Percentiles rank a stretch among this genome's conserved stretches.
Evolutionary conservation across 192 early-diverging fungal species (phyloP).

Genomic region (Backusella sp.): DNA sequence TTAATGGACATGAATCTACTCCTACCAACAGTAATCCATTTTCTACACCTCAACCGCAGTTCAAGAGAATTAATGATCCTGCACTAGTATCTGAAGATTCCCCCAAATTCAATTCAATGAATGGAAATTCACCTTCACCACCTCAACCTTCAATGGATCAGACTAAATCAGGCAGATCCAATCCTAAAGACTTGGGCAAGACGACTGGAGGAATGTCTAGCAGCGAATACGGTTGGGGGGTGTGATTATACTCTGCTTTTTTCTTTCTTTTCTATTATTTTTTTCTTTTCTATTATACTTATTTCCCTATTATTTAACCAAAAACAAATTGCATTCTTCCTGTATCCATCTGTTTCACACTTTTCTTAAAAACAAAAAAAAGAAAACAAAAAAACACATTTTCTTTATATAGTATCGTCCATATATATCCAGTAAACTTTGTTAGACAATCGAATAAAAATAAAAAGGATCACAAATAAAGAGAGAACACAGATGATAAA

Average conservation of each 20-base stretch:
- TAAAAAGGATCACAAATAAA: not conserved
- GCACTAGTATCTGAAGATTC: not conserved
- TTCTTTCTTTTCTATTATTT: not conserved
- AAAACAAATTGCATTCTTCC: conserved; percentile 9
- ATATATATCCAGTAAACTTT: not conserved
- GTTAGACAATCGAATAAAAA: not conserved
- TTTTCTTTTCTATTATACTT: not conserved
- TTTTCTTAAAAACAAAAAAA: not conserved
- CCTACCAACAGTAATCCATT: conserved; percentile 1
- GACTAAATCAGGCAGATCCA: not conserved
- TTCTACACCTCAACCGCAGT: conserved; percentile 10
- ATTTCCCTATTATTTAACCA: conserved; percentile 3
- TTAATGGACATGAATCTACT: not conserved
- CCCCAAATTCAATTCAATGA: not conserved
- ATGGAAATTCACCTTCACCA: conserved; percentile 6
- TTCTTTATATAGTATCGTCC: not conserved
- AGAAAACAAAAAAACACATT: conserved; percentile 5
- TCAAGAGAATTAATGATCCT: not conserved
- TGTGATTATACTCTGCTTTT: not conserved
- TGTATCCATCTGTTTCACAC: conserved; percentile 1
- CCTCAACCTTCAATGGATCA: conserved; percentile 9
- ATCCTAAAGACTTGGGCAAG: not conserved
- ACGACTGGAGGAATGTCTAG: not conserved
- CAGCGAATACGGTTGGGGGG: not conserved
- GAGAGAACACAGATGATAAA: not conserved